These are phyloP conservation scores for Mycothermus thermophilus DNA, from an alignment of 495 filamentous ascomycete genomes.

Conservation along the genomic window DNA sequence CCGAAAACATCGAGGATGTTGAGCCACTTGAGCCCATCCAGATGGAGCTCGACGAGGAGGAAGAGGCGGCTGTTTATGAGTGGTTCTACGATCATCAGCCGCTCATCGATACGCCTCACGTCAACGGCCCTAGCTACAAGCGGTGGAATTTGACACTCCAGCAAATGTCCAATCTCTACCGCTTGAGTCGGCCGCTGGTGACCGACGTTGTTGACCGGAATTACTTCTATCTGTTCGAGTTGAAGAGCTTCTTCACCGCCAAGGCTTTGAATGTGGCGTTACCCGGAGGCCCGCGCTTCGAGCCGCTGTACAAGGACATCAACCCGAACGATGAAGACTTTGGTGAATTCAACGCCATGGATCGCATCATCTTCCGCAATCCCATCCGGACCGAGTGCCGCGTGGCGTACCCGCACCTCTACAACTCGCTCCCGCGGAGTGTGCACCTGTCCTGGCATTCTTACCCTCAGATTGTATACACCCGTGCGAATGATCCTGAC, in stretches of 20 bases:
- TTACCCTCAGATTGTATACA: constrained; percentile 84
- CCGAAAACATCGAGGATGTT: constrained; percentile 97
- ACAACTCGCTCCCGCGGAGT: constrained; percentile 90
- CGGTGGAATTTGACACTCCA: constrained; percentile 86
- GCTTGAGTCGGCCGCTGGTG: constrained; percentile 78
- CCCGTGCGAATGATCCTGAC: constrained; percentile 72
- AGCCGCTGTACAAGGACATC: constrained; percentile 97
- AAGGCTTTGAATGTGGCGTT: constrained; percentile 97
- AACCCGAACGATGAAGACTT: constrained; percentile 99
- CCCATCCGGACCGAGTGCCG: constrained; percentile 94
- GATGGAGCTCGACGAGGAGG: constrained; percentile 95
- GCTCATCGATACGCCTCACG: constrained; percentile 79
- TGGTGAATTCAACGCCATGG: constrained; percentile 98
- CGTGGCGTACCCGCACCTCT: constrained; percentile 86
- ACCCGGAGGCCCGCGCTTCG: constrained; percentile 91
- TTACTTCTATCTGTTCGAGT: constrained; percentile 96
- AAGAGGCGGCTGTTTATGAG: constrained; percentile 80
- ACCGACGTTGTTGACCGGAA: constrained; percentile 92
- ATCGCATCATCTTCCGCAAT: constrained; percentile 95
- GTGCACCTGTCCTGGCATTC: constrained; percentile 92
- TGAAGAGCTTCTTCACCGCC: constrained; percentile 88
- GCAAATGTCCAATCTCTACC: constrained; percentile 92
- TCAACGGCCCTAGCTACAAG: constrained; percentile 96
- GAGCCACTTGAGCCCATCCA: constrained; percentile 97
- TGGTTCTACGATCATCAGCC: constrained; percentile 98